A percentile compares a stretch with the other conserved stretches of the same genome.
phyloP scores from a whole-genome alignment of 163 green algal genomes.

The Prototheca wickerhamii region DNA sequence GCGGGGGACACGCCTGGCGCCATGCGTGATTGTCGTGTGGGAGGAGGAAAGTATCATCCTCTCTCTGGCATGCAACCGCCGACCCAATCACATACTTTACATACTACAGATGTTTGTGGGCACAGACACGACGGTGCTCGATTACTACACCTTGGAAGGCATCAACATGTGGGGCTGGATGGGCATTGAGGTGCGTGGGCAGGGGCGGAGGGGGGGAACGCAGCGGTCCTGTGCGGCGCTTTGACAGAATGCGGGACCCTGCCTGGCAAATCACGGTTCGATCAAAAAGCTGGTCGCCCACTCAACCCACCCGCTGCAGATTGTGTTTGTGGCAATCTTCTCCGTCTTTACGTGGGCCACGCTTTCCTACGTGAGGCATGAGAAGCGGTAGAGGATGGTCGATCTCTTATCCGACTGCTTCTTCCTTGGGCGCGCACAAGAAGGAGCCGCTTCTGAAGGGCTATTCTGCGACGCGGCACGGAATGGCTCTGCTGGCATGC shows the following conservation, averaged over 20 bases:
- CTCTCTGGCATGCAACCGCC: neutral
- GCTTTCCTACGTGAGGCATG: conserved; percentile 23
- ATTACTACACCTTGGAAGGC: conserved; percentile 48
- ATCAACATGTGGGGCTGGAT: conserved; percentile 52
- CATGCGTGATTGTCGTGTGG: neutral
- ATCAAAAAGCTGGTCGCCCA: neutral
- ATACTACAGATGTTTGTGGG: conserved; percentile 7
- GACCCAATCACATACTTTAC: neutral
- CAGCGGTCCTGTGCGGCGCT: too few relatives aligned
- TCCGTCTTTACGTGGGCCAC: conserved; percentile 22
- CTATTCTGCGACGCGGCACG: too few relatives aligned
- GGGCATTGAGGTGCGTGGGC: conserved; percentile 32
- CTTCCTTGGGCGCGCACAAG: too few relatives aligned
- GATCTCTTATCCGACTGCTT: too few relatives aligned
- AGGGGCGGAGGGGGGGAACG: too few relatives aligned
- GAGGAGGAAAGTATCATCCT: too few relatives aligned
- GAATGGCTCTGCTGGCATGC: too few relatives aligned
- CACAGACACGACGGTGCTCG: conserved; percentile 31
- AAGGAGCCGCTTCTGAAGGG: too few relatives aligned
- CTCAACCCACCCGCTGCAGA: neutral
- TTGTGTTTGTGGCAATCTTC: conserved; percentile 8
- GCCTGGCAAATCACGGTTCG: neutral
- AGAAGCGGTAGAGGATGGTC: too few relatives aligned
- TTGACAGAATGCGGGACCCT: too few relatives aligned
- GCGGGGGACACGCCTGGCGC: neutral